These are phyloP conservation scores for Passalora sequoiae DNA, from an alignment of 2,329 filamentous ascomycete species.

Conservation along the genomic window DNA sequence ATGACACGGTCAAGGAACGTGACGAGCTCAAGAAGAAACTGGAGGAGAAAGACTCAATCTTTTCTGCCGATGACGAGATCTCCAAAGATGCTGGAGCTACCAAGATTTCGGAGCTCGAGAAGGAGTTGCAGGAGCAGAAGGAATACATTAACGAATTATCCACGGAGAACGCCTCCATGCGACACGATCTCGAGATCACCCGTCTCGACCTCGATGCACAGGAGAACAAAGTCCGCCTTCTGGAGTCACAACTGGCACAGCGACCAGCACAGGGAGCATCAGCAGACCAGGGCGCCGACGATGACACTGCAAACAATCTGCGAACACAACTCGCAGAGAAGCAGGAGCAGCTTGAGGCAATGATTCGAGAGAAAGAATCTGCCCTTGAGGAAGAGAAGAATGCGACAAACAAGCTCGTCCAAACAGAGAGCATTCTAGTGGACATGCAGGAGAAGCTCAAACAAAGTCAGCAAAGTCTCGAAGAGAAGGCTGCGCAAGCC, in stretches of 20 bases:
- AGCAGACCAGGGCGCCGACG: neutral
- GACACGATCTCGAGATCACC: conserved; percentile 60
- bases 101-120: conserved; percentile 65
- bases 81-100: conserved; percentile 58
- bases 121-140: conserved; percentile 22
- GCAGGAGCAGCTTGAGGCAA: conserved; percentile 42
- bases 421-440: conserved; percentile 41
- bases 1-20: conserved; percentile 52
- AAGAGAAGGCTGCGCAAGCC: conserved; percentile 35
- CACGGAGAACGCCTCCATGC: conserved; percentile 61
- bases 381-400: conserved; percentile 39
- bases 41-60: conserved; percentile 72
- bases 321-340: conserved; percentile 28
- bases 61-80: conserved; percentile 80
- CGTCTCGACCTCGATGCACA: conserved; percentile 47
- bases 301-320: conserved; percentile 8
- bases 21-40: conserved; percentile 73
- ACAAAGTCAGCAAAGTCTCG: conserved; percentile 31
- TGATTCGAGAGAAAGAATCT: conserved; percentile 34
- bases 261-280: neutral
- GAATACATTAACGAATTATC: conserved; percentile 67
- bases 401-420: conserved; percentile 31
- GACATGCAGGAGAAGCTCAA: conserved; percentile 51
- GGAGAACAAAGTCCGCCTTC: conserved; percentile 24
- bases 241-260: neutral